phyloP scores from a whole-genome alignment of 345 rosid genomes.

The Chamaenerion angustifolium region DNA sequence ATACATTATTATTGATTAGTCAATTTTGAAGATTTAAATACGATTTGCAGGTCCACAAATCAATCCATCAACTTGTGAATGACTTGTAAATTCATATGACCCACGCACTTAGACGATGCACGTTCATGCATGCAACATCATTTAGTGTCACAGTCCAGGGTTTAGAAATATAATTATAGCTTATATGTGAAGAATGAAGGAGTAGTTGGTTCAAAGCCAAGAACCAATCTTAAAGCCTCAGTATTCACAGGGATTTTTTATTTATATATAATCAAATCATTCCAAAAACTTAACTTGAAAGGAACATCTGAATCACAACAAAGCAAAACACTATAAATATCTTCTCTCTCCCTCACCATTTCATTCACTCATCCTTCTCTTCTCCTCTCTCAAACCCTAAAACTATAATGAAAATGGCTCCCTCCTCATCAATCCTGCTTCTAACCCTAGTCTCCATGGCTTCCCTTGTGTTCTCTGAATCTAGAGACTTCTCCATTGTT shows the following conservation, averaged over 20 bases:
- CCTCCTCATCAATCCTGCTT: constrained; percentile 10
- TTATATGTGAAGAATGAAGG: neutral
- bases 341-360: constrained; percentile 3
- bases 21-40: too few relatives aligned
- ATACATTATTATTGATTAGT: too few relatives aligned
- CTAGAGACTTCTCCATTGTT: constrained; percentile 55
- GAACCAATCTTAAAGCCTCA: constrained; percentile 40
- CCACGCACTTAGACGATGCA: too few relatives aligned
- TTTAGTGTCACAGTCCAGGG: too few relatives aligned
- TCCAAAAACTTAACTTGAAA: constrained; percentile 39
- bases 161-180: too few relatives aligned
- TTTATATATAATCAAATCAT: constrained; percentile 3
- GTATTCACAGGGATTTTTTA: constrained; percentile 3
- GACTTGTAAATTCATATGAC: too few relatives aligned
- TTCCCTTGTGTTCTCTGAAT: constrained; percentile 18
- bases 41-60: too few relatives aligned
- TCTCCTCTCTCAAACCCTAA: neutral
- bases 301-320: constrained; percentile 15
- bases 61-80: too few relatives aligned
- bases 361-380: constrained; percentile 11
- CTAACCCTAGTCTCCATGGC: constrained; percentile 24
- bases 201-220: constrained; percentile 26
- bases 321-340: constrained; percentile 16
- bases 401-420: constrained; percentile 23
- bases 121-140: too few relatives aligned